Base-by-base conservation (phyloP, 2,329 filamentous ascomycete genomes). In the Ophiostoma angusticollis region DNA sequence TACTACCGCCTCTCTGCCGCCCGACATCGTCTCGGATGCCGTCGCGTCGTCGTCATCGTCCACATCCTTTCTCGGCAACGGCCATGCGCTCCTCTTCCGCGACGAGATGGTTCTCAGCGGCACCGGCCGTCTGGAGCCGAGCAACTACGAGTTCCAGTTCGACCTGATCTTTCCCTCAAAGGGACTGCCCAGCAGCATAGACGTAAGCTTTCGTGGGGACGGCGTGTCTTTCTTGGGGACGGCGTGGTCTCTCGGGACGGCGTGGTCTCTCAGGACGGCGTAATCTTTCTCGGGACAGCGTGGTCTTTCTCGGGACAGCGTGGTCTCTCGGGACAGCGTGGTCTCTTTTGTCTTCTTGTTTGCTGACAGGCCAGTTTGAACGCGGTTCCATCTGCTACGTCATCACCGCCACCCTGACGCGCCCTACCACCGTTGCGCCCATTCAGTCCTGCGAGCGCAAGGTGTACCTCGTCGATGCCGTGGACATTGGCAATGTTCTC, bases 321-420 rank as follows among this genome's bases (percentile, higher is more conserved):
- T 22, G 16, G 25, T 9, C n/a, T 18, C 22, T 36, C 5, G 25
- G n/a, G n/a, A n/a, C 31, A 14, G 33, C n/a, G 25, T 16, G n/a
- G 49, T 50, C 65, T 24, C 52, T 58, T 23, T 54, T 38, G 27
- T 35, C 25, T 35, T 35, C 25, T n/a, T 31, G 7, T 9, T 13
- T 40, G 23, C 35, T 39, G 35, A 21, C 24, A 31, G 33, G 13
- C 1, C 32, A 96, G 86, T 98, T 98, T 58, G 91, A 96, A 61
- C 78, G 89, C 54, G 91, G 91, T 25, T 87, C 84, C 2, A 84
- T 98, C 51, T 80, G 82, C 16, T 98, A 96, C 61, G 77, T 89
- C 63, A 73, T 96, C 50, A 89, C 84, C 6, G 81, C 89, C 23
- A 95, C 86, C 8, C 59, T 96, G 41, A 96, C 89, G 16, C 77